A percentile compares a stretch with the other conserved stretches of the same genome.
Conservation (phyloP, 176 grass and related monocot genomes). For the Eremochloa ophiuroides region DNA sequence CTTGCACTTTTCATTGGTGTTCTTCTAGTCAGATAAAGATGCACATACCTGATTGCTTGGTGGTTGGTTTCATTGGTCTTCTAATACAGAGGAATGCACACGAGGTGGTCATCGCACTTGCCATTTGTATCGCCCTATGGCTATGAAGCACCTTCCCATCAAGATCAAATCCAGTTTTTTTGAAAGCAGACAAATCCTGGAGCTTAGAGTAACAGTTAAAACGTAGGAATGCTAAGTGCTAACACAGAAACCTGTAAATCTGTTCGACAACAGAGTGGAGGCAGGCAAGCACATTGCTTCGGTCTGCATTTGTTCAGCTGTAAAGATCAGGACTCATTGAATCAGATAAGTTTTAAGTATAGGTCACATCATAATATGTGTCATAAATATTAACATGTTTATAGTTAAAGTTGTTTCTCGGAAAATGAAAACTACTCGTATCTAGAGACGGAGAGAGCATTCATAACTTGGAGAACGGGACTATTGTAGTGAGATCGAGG, state of each 20-base stretch:
- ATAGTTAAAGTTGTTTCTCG: too few relatives aligned
- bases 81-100: constrained; percentile 43
- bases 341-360: neutral
- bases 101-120: constrained; percentile 28
- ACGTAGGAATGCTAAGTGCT: neutral
- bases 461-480: too few relatives aligned
- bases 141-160: constrained; percentile 24
- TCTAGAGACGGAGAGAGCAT: too few relatives aligned
- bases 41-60: constrained; percentile 2
- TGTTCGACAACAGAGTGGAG: neutral
- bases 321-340: neutral
- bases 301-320: neutral
- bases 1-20: too few relatives aligned
- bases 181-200: neutral
- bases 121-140: constrained; percentile 35
- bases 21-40: neutral
- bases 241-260: constrained; percentile 10
- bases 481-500: too few relatives aligned
- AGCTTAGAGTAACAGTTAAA: constrained; percentile 25
- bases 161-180: neutral
- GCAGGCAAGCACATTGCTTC: neutral
- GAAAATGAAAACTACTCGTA: too few relatives aligned
- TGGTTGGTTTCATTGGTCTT: constrained; percentile 23
- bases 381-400: too few relatives aligned
- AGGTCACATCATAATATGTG: too few relatives aligned